Conservation (phyloP, 2,329 filamentous ascomycete genomes). For the Fusarium compactum region DNA sequence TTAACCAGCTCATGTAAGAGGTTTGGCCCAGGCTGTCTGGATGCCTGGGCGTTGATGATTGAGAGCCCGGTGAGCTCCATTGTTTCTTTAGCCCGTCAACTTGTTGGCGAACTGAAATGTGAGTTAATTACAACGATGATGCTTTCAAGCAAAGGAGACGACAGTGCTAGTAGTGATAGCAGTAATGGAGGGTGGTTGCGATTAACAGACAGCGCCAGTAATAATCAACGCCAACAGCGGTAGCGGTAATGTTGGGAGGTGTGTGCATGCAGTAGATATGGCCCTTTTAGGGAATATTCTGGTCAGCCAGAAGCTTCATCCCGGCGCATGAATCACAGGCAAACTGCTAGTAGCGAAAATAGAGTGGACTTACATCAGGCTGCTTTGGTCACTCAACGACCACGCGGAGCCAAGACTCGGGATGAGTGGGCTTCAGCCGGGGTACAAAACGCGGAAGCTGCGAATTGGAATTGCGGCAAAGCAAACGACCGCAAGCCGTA, state of each 20-base stretch:
- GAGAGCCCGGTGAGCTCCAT: conserved; percentile 54
- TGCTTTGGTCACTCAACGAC: conserved; percentile 41
- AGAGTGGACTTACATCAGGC: conserved; percentile 47
- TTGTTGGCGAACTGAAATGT: conserved; percentile 5
- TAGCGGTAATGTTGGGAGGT: conserved; percentile 23
- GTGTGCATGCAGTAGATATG: conserved; percentile 37
- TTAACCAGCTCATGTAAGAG: conserved; percentile 71
- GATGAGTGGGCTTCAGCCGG: conserved; percentile 31
- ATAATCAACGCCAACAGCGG: conserved; percentile 7
- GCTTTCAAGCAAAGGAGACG: conserved; percentile 7
- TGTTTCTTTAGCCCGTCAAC: conserved; percentile 5
- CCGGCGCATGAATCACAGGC: conserved; percentile 34
- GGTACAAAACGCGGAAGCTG: conserved; percentile 32
- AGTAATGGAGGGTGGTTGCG: conserved; percentile 21
- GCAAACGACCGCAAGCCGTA: conserved; percentile 36
- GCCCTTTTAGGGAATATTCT: conserved; percentile 44
- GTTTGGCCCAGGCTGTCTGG: conserved; percentile 56
- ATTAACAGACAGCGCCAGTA: conserved; percentile 27
- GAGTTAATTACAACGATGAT: conserved; percentile 9
- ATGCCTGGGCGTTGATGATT: conserved; percentile 60
- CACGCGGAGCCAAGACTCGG: conserved; percentile 41
- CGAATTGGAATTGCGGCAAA: conserved; percentile 44
- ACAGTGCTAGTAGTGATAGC: conserved; percentile 3
- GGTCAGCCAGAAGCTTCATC: conserved; percentile 43
- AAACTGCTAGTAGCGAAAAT: conserved; percentile 46